phyloP scores from a whole-genome alignment of 257 asterid genomes.

The Catharanthus roseus region DNA sequence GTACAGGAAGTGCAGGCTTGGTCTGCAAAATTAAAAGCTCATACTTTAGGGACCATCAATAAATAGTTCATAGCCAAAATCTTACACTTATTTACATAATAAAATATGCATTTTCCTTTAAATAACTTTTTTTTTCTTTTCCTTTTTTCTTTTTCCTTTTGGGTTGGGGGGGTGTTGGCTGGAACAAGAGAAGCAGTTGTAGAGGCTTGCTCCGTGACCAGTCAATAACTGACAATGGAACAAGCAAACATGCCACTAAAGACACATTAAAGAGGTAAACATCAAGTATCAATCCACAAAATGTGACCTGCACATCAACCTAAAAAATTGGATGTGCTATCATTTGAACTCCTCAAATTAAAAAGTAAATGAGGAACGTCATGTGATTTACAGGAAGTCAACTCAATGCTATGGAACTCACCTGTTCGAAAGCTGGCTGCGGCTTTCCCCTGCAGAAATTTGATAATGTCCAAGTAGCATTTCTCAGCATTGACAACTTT shows the following conservation, averaged over 20 bases:
- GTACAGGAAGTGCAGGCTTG: constrained; percentile 80
- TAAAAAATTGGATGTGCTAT: background rate
- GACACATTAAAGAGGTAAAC: background rate
- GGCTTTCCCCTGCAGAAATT: constrained; percentile 96
- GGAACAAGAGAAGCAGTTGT: background rate
- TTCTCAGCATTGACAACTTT: constrained; percentile 80
- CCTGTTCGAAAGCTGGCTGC: constrained; percentile 87
- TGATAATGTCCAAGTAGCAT: constrained; percentile 93
- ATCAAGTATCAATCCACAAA: background rate
- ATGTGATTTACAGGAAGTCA: background rate
- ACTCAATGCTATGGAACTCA: constrained; percentile 18
- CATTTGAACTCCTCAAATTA: background rate
- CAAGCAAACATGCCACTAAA: background rate
- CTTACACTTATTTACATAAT: background rate
- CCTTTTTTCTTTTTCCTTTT: no score
- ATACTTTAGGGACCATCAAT: background rate
- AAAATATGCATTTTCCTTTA: background rate
- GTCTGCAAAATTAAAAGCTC: constrained; percentile 37
- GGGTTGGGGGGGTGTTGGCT: no score
- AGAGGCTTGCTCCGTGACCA: background rate
- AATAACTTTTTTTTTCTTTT: background rate
- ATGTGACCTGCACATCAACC: background rate
- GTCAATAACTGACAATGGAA: background rate
- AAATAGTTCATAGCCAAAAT: background rate
- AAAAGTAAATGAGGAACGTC: background rate